Base-by-base conservation (phyloP, 371 early-diverging fungal genomes). In the Lichtheimia ramosa region DNA sequence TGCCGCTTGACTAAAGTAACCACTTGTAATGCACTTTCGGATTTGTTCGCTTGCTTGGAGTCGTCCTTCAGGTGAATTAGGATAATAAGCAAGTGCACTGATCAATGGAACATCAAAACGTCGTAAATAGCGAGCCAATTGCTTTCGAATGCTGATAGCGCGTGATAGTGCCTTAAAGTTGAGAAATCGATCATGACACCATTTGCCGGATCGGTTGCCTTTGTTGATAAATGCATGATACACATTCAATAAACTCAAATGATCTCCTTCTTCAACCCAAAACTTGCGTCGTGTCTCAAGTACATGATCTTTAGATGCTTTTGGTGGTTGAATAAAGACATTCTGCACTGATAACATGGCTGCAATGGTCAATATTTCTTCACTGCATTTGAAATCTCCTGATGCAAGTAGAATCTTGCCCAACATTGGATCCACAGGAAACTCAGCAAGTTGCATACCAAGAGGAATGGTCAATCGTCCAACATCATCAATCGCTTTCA, bases 271-370 rank as follows among this genome's bases (percentile, higher is more conserved):
- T 61, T 89, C 82, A 0, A 87, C 92, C 58, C 89, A 82, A 63
- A 94, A 93, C 70, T 86, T 89, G 49, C 83, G 79, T 48, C 89
- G 72, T 51, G 82, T 76, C 43, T 88, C 87, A 34, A 76, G 68
- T 4, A 85, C 70, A 6, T 85, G 78, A 5, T 84, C 83, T 34
- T 72, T 70, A 0, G 77, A 48, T 50, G 70, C 66, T 20, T 81
- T 82, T 16, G 76, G 54, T 5, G 88, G 84, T 15, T 74, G 69
- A 0, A 89, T 58, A 75, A 88, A 93, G 0, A 90, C 77, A 55
- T 86, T 86, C 75, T 93, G 89, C 0, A 92, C 92, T 16, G 90
- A 87, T 6, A 91, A 59, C 87, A 93, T 89, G 5, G 95, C 93
- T 2, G 89, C 90, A 57, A 94, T 90, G 0, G 93, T 88, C 5